These are phyloP conservation scores for Gossypium trilobum DNA, from an alignment of 441 rosid genomes.

Conservation along the genomic window DNA sequence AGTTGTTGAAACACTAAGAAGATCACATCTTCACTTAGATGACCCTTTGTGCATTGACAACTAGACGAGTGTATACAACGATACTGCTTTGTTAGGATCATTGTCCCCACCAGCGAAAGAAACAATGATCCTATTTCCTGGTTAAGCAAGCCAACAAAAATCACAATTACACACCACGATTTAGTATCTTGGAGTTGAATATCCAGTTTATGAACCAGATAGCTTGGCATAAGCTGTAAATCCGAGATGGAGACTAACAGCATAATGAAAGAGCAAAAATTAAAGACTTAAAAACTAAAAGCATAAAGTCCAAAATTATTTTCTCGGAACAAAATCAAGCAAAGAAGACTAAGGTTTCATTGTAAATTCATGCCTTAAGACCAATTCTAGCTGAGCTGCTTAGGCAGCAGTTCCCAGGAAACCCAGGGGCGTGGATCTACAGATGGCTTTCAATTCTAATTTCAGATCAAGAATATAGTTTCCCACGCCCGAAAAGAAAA, in stretches of 20 bases:
- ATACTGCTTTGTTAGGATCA: conserved; percentile 79
- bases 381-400: background rate
- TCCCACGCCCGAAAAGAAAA: background rate
- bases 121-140: conserved; percentile 9
- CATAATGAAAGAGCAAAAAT: background rate
- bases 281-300: background rate
- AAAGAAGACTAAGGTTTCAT: background rate
- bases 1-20: conserved; percentile 75
- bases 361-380: background rate
- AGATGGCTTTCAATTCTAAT: background rate
- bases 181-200: background rate
- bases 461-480: background rate
- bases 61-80: conserved; percentile 89
- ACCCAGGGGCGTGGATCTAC: background rate
- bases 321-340: background rate
- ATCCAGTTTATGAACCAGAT: conserved; percentile 17
- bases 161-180: background rate
- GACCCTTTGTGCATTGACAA: conserved; percentile 89
- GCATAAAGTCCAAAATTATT: background rate
- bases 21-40: conserved; percentile 70
- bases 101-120: conserved; percentile 26
- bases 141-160: conserved; percentile 5
- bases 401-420: background rate
- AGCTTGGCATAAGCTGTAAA: background rate
- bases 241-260: background rate